Evolutionary conservation across 495 filamentous ascomycete species (phyloP), one percentile per base, ranked within the genome.

Genomic region (Neurospora sp.): DNA sequence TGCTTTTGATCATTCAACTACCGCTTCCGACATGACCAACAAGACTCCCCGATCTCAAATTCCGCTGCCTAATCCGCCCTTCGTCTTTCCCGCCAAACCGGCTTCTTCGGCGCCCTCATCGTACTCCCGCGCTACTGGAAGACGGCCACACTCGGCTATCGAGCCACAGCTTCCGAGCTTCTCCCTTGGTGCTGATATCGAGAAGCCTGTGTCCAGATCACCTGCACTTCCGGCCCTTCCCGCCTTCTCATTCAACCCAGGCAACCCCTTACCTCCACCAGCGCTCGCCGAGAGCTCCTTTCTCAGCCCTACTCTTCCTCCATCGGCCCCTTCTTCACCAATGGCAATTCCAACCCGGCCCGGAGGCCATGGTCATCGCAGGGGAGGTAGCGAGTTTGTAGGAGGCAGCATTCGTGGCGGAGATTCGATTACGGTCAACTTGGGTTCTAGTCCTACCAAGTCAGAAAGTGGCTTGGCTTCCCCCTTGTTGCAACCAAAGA

Each of bases 361-460:
- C 3, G 83, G 79, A 20, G 89, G 90, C 38, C 80, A 77, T 69
- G 81, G 84, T 3, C 93, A 96, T 78, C 86, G 90, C 71, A 86
- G 93, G 74, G 90, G 90, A 59, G 90, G 86, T 8, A 94, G 92
- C 78, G 92, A 94, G 81, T 92, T 93, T 76, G 89, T 95, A 62
- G 93, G 92, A 37, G 91, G 89, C 35, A 92, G 92, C 76, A 89
- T 89, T 31, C 87, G 88, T 59, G 81, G 86, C 42, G 86, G 82
- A 74, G 86, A 80, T 39, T 85, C 87, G 48, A 85, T 89, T 42
- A 86, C 84, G 4, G 78, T 90, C 40, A 80, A 66, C 27, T 18
- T 89, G 79, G 90, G 89, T 78, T 82, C 87, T 11, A 91, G 87
- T 72, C 92, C 92, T 6, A 88, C 87, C 12, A 91, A 89, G 74